Base-by-base conservation (phyloP, 1,139 yeast genomes). In the Sporopachydermia cereana region DNA sequence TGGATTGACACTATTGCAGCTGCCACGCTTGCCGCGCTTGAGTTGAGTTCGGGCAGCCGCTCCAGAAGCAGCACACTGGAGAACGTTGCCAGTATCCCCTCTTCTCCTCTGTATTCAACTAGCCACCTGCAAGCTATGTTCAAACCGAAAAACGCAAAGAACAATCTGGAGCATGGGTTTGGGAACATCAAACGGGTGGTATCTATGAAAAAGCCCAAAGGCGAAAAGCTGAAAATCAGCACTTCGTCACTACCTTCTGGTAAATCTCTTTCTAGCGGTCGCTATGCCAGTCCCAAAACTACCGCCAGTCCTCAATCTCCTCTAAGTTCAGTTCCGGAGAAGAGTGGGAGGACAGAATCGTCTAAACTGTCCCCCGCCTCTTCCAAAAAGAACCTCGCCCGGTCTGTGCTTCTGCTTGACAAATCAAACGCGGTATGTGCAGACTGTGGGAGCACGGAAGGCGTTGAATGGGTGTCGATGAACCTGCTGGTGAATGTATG, bases 391-490 rank as follows among this genome's bases (percentile, higher is more conserved):
- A 14, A 14, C 12, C 39, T 34, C 20, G 22, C 22, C 18, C 9
- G 63, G 16, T 49, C 71, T 43, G 82, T 82, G 1, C 64, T 74
- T 46, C 56, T 64, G 0, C 61, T 66, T 5, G 76, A 79, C 44
- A 64, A 73, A n/a, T 72, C 79, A 34, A 89, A 89, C 57, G 56
- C 61, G 20, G 52, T 56, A 5, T 89, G 97, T 61, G 84, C 86
- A 9, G 97, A 89, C 56, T 89, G 97, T 66, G 81, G 82, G 0
- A 58, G 75, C 2, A 55, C 64, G 0, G 76, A 73, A 7, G 64
- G 72, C 27, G 94, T 85, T 7, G 96, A 88, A 55, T 89, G 96
- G 96, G 74, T 89, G 3, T 84, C 96, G 0, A 69, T 86, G 50
- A 89, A 84, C 56, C 64, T 82, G 44, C 64, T 86, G 47, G 77